Evolutionary conservation across 768 basidiomycete species (phyloP), one percentile per base, ranked within the genome.

Genomic region (Butyriboletus loyo): DNA sequence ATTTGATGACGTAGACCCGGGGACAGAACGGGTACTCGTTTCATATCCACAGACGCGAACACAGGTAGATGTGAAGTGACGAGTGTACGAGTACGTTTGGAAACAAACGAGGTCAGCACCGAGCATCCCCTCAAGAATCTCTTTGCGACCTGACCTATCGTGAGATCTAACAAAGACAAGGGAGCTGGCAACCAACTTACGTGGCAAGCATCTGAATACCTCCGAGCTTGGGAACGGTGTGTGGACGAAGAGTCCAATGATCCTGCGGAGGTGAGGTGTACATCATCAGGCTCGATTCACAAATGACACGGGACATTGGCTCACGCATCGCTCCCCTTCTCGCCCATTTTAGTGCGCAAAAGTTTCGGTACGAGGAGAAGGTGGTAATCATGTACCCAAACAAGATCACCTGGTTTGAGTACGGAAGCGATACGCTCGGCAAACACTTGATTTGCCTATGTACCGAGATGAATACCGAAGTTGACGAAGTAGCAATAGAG

Each of bases 211-310:
- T 50, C 95, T 78, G 78, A 98, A 99, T 58, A 98, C 88, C 66
- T 99, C 96, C 55, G 88, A 91, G 66, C 87, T 91, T 5, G 96
- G 96, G 86, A 98, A 98, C 13, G 96, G 95, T 1, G 96, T 98
- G 73, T 99, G 96, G 40, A 98, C 88, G 72, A 98, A 99, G 55
- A 99, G 81, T 4, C 95, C 96, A 37, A 96, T 76, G 54, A 86
- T 81, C 17, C 66, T 68, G 41, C 11, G 44, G 27, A 22, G 25
- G 27, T n/a, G 6, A 38, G 25, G 32, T n/a, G n/a, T 17, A 9
- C n/a, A 27, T 1, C 0, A 17, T 64, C 21, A 62, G 38, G 19
- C 37, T 27, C 13, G 0, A 34, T 44, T 6, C 4, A 21, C 1
- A 2, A 3, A 44, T 11, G 30, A 2, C 3, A 24, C 14, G 27